A percentile compares a stretch with the other conserved stretches of the same genome.
Conservation (phyloP, 2,329 filamentous ascomycete genomes). For the Paraconiothyrium brasiliense region DNA sequence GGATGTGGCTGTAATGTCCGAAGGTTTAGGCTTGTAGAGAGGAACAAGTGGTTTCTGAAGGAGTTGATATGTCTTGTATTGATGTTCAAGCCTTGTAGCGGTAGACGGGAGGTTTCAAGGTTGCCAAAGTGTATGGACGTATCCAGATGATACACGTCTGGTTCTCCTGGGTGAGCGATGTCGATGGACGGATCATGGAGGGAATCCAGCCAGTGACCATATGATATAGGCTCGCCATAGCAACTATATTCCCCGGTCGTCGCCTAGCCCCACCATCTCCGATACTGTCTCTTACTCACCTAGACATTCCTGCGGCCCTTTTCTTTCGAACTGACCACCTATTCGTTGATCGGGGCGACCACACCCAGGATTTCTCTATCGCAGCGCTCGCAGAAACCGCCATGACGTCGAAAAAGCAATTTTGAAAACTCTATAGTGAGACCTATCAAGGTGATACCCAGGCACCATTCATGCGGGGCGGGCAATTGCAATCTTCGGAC, state of each 20-base stretch:
- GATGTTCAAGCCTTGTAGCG: not conserved
- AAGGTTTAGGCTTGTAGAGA: constrained; percentile 12
- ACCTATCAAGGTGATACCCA: constrained; percentile 29
- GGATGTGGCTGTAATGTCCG: constrained; percentile 12
- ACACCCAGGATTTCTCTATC: constrained; percentile 32
- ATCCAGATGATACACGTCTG: not conserved
- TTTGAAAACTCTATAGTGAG: not conserved
- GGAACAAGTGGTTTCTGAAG: constrained; percentile 8
- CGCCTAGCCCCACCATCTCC: constrained; percentile 21
- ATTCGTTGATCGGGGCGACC: constrained; percentile 43
- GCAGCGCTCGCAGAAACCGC: constrained; percentile 25
- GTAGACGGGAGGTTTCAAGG: not conserved
- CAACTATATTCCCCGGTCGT: constrained; percentile 10
- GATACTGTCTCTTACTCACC: constrained; percentile 18
- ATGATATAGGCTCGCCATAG: constrained; percentile 17
- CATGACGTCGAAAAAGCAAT: constrained; percentile 38
- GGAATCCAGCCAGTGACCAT: not conserved
- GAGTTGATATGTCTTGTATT: constrained; percentile 7
- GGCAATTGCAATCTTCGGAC: not conserved
- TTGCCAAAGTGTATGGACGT: not conserved
- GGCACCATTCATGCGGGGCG: constrained; percentile 23
- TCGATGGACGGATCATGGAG: not conserved
- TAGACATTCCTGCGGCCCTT: not conserved
- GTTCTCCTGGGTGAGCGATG: not conserved
- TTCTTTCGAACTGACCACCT: constrained; percentile 13